Conservation (phyloP, 441 rosid species). For the Hypseocharis bilobata region DNA sequence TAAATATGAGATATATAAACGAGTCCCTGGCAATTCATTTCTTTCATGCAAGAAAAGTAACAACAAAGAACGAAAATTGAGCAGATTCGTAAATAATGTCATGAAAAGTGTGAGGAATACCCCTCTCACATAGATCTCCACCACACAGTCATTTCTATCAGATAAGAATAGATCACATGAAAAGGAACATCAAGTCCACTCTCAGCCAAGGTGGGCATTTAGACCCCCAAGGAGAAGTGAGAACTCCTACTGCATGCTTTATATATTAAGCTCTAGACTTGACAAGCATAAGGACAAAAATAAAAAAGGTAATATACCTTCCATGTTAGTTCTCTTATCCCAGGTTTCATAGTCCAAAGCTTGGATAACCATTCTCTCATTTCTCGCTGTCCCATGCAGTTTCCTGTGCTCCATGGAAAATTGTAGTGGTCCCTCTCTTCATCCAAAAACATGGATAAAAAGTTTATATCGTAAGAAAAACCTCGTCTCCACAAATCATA, state of each 20-base stretch:
- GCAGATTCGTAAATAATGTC: background rate
- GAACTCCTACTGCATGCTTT: background rate
- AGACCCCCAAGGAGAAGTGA: background rate
- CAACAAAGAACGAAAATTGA: background rate
- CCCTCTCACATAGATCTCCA: background rate
- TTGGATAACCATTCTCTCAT: conserved; percentile 80
- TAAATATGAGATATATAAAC: background rate
- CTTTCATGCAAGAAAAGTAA: conserved; percentile 2
- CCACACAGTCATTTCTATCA: background rate
- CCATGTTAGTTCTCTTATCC: conserved; percentile 74
- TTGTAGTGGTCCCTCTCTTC: conserved; percentile 78
- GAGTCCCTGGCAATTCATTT: background rate
- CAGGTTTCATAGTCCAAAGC: conserved; percentile 77
- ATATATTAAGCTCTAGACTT: conserved; percentile 5
- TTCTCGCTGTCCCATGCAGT: conserved; percentile 87
- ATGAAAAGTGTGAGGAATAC: background rate
- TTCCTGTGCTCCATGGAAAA: conserved; percentile 77
- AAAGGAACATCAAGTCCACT: background rate
- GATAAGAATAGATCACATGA: conserved; percentile 2
- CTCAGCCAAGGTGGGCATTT: conserved; percentile 2
- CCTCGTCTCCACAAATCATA: conserved; percentile 50
- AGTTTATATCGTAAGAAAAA: conserved; percentile 60
- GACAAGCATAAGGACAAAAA: conserved; percentile 6
- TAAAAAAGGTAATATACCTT: conserved; percentile 40
- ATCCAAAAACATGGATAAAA: conserved; percentile 59